These are phyloP conservation scores for Candida succiphila DNA, from an alignment of 805 yeast genomes.

Conservation along the genomic window DNA sequence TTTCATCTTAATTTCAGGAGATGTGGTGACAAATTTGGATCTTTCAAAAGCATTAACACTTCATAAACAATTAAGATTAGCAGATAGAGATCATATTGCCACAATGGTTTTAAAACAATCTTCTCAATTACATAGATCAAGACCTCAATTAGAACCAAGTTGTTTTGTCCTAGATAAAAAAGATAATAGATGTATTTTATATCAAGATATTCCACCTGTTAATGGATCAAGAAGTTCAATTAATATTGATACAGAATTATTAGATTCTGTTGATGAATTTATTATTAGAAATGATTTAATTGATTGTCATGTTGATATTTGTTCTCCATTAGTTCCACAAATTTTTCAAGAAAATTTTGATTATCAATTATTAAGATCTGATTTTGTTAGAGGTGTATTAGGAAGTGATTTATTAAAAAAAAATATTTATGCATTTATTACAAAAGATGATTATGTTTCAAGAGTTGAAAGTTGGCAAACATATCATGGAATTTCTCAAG, in stretches of 20 bases:
- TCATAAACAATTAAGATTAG: conserved; percentile 60
- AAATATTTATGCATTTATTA: conserved; percentile 79
- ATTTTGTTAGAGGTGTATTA: conserved; percentile 84
- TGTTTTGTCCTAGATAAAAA: conserved; percentile 71
- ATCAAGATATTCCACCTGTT: conserved; percentile 61
- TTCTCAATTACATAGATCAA: conserved; percentile 71
- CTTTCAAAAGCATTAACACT: conserved; percentile 61
- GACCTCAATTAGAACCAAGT: conserved; percentile 76
- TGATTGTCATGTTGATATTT: conserved; percentile 94
- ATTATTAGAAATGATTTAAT: conserved; percentile 83
- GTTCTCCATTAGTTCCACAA: conserved; percentile 90
- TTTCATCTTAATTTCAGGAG: conserved; percentile 85
- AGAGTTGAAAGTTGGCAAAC: conserved; percentile 95
- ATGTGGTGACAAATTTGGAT: conserved; percentile 88
- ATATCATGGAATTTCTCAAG: conserved; percentile 85
- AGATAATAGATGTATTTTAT: conserved; percentile 71
- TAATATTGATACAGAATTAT: conserved; percentile 72
- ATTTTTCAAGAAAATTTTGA: conserved; percentile 95
- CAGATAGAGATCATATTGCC: conserved; percentile 84
- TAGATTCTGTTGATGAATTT: conserved; percentile 69
- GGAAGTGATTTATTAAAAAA: conserved; percentile 86
- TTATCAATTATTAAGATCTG: conserved; percentile 76
- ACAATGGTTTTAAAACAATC: conserved; percentile 91
- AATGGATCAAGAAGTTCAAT: conserved; percentile 39
- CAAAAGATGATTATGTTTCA: conserved; percentile 77